These are phyloP conservation scores for Pseudopithomyces maydicus DNA, from an alignment of 2,329 filamentous ascomycete genomes.

Conservation along the genomic window DNA sequence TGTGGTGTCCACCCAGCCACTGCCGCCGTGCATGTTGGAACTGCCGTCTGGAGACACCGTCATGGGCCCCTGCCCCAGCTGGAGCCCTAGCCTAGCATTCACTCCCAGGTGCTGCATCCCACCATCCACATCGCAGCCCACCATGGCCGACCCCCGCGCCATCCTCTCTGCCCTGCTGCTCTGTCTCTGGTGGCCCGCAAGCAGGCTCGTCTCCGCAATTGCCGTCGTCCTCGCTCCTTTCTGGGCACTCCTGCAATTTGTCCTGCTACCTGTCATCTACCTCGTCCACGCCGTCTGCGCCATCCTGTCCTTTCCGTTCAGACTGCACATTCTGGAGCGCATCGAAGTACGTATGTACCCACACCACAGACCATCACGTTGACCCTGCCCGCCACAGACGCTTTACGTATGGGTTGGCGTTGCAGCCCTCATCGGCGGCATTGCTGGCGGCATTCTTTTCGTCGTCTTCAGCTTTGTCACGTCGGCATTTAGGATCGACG, in stretches of 20 bases:
- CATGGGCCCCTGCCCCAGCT: too few species aligned
- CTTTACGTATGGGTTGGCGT: slow-evolving; percentile 66
- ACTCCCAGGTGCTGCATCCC: background rate
- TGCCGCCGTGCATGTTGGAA: too few species aligned
- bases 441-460: slow-evolving; percentile 65
- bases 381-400: slow-evolving; percentile 46
- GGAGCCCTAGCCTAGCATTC: slow-evolving; percentile 9
- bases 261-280: slow-evolving; percentile 57
- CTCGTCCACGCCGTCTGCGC: slow-evolving; percentile 50
- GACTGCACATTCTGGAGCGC: slow-evolving; percentile 51
- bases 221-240: slow-evolving; percentile 53
- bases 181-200: slow-evolving; percentile 46
- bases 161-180: slow-evolving; percentile 36
- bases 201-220: slow-evolving; percentile 45
- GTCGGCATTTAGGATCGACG: slow-evolving; percentile 53
- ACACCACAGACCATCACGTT: slow-evolving; percentile 22
- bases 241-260: slow-evolving; percentile 51
- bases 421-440: slow-evolving; percentile 69
- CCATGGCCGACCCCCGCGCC: slow-evolving; percentile 38
- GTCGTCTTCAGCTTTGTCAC: slow-evolving; percentile 62
- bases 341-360: slow-evolving; percentile 57
- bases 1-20: too few species aligned
- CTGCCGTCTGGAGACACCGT: too few species aligned
- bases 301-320: slow-evolving; percentile 55
- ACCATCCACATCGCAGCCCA: background rate